Evolutionary conservation across 805 yeast genomes (phyloP), one percentile per base, ranked within the genome.

Genomic region (Pichia membranifaciens): DNA sequence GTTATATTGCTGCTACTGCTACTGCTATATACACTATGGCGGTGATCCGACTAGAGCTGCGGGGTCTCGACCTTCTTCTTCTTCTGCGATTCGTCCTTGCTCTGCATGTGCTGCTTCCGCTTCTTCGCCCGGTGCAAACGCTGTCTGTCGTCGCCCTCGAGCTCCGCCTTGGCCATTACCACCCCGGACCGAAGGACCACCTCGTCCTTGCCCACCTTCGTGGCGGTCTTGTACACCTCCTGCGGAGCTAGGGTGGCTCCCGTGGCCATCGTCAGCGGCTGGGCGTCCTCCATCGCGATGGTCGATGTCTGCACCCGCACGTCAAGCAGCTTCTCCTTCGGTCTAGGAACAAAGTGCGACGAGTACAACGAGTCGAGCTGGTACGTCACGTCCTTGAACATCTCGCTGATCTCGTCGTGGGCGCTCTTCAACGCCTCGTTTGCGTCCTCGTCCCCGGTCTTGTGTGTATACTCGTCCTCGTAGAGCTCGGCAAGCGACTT

Each of bases 291-390:
- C 96, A 91, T 87, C 2, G 83, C 61, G 43, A 93, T 83, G 2
- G 96, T 76, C 5, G 96, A 82, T 0, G 86, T 74, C 48, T 90
- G 84, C 34, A 89, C 87, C 62, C 84, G 87, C 60, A 93, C 82
- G 49, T 86, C 89, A 52, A 91, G 69, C 20, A 82, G 69, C 57
- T 87, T 84, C 63, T 86, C 82, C 34, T 86, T 80, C 16, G 96
- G 96, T 65, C 84, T 87, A 44, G 99, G 99, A 51, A 89, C 77
- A 70, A 84, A 93, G 63, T 89, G 95, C 53, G 96, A 95, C n/a
- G 97, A 89, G 43, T 95, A 81, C 48, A 91, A 72, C 5, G 96
- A 81, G 65, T 93, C 98, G 43, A 91, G 76, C 56, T 84, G 84
- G 58, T 84, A 81, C 42, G 76, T 73, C 32, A 91, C 70, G 12